Percentiles rank a stretch among this genome's conserved stretches.
phyloP scores from a whole-genome alignment of 495 filamentous ascomycete species.

The Penicillium pancosmium region DNA sequence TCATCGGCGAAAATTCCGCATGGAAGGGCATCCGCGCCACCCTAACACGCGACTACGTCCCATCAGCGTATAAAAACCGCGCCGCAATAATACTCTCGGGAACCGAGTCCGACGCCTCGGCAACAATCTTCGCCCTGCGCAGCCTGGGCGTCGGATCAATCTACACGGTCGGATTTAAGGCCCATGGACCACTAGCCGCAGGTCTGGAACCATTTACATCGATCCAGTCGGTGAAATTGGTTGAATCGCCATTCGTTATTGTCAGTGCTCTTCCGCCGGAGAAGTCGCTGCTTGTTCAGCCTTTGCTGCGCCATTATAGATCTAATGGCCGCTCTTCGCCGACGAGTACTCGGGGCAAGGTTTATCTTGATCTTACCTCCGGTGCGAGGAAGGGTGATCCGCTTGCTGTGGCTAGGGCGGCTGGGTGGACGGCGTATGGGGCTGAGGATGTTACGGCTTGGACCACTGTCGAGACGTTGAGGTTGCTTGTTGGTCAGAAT shows the following conservation, averaged over 20 bases:
- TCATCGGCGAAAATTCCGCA: slow-evolving; percentile 76
- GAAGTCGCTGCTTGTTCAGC: slow-evolving; percentile 78
- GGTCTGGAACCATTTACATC: slow-evolving; percentile 78
- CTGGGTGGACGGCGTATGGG: slow-evolving; percentile 78
- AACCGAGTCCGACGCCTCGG: slow-evolving; percentile 69
- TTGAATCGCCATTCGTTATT: slow-evolving; percentile 77
- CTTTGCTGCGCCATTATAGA: slow-evolving; percentile 68
- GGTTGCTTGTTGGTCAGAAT: slow-evolving; percentile 79
- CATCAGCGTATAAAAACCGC: slow-evolving; percentile 74
- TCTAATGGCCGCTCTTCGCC: slow-evolving; percentile 46
- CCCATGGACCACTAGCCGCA: slow-evolving; percentile 60
- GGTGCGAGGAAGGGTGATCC: slow-evolving; percentile 71
- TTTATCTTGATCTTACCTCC: slow-evolving; percentile 78
- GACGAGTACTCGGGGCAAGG: slow-evolving; percentile 62
- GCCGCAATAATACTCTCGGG: slow-evolving; percentile 73
- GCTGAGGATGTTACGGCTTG: slow-evolving; percentile 78
- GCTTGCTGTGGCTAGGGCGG: slow-evolving; percentile 63
- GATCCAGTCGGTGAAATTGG: slow-evolving; percentile 74
- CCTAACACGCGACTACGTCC: slow-evolving; percentile 76
- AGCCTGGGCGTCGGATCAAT: slow-evolving; percentile 76
- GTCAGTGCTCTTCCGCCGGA: slow-evolving; percentile 76
- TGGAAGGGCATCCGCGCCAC: slow-evolving; percentile 85
- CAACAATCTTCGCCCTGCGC: slow-evolving; percentile 74
- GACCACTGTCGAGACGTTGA: slow-evolving; percentile 77
- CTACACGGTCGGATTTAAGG: slow-evolving; percentile 82